Base-by-base conservation (phyloP, 371 early-diverging fungal species). In the Apophysomyces trapeziformis region DNA sequence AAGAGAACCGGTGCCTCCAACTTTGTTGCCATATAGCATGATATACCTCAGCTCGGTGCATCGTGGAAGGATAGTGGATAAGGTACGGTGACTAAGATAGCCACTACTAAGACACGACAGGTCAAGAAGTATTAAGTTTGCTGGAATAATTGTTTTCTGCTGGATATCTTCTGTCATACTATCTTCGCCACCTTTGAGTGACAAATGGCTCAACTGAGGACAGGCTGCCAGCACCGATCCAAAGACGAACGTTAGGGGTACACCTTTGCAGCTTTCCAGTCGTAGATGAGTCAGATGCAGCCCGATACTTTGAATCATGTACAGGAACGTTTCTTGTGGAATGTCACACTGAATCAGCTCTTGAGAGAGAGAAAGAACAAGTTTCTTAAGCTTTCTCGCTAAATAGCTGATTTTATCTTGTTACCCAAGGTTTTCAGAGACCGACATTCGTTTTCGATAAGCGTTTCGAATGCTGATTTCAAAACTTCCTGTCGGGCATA, bases 341-440 rank as follows among this genome's bases (percentile, higher is more conserved):
- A 50, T 50, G 4, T 21, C 54, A 50, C 54, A 50, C 9, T 21
- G 54, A 5, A 50, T 50, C 4, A 50, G 21, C 21, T 50, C 54
- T 50, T 50, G 21, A 50, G 21, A 50, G 4, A 50, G 21, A 50
- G 54, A 50, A 26, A 50, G 16, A 26, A 21, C 21, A 50, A 50
- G 21, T 7, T 26, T 21, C 21, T 50, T 16, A 50, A 26, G 9
- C 4, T 50, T 26, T 21, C 54, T 16, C 54, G 21, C 4, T 45
- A n/a, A 50, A 50, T 50, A 4, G 16, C 35, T 21, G 9, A n/a
- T 50, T 21, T 21, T 7, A 32, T 50, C 21, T 50, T 50, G 54
- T 50, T 50, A 50, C 54, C 54, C 54, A 50, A 50, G 21, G 18
- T 50, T 50, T 21, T 50, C 54, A 50, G 54, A 21, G 21, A 50